These are phyloP conservation scores for Paraglomus brasilianum DNA, from an alignment of 192 early-diverging fungal species.

Conservation along the genomic window DNA sequence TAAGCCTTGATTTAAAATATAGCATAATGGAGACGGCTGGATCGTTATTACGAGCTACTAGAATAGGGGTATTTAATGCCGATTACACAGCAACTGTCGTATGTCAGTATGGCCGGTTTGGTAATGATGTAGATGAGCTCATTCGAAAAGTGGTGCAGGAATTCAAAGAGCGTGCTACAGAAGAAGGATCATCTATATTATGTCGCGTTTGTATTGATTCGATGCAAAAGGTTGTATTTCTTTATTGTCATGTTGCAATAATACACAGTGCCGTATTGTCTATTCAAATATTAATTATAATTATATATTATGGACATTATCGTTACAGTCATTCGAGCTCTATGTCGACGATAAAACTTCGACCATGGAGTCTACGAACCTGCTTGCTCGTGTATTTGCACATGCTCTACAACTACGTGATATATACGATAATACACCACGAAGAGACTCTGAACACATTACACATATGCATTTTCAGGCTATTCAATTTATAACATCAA, in stretches of 20 bases:
- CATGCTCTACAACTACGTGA: slow-evolving; percentile 31
- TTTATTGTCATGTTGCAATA: background rate
- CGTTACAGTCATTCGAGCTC: slow-evolving; percentile 34
- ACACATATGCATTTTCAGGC: slow-evolving; percentile 43
- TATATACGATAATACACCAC: slow-evolving; percentile 32
- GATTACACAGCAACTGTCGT: slow-evolving; percentile 33
- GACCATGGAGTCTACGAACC: slow-evolving; percentile 38
- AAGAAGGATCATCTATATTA: slow-evolving; percentile 33
- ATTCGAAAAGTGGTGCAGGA: slow-evolving; percentile 42
- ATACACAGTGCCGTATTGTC: background rate
- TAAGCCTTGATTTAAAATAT: slow-evolving; percentile 28
- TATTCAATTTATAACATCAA: slow-evolving; percentile 35
- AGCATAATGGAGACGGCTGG: slow-evolving; percentile 43
- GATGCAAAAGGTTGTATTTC: slow-evolving; percentile 41
- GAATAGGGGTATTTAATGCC: slow-evolving; percentile 45
- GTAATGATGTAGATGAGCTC: slow-evolving; percentile 45
- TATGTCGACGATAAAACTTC: slow-evolving; percentile 29
- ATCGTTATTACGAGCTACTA: slow-evolving; percentile 42
- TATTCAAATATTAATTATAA: background rate
- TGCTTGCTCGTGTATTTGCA: slow-evolving; percentile 38
- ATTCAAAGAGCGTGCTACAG: slow-evolving; percentile 39
- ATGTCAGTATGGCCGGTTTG: slow-evolving; percentile 40
- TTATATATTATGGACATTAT: background rate
- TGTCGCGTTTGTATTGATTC: slow-evolving; percentile 40
- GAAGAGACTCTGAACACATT: slow-evolving; percentile 33